Evolutionary conservation across 345 rosid species (phyloP).

Genomic region (Euphorbia peplus): DNA sequence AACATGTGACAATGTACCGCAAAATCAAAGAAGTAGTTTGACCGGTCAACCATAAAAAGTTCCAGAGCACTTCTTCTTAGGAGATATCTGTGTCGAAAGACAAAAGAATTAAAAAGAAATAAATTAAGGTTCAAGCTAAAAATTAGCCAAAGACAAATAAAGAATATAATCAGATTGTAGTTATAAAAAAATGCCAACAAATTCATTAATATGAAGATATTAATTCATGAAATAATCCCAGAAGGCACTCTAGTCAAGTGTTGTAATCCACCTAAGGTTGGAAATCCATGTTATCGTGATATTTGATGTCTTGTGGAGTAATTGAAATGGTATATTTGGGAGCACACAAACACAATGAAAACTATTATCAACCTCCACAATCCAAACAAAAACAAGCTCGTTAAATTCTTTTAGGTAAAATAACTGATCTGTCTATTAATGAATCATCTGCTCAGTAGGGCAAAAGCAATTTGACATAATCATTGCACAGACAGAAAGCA

Average conservation of each 20-base stretch:
- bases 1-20: conserved; percentile 52
- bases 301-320: not conserved
- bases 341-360: not conserved
- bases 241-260: not conserved
- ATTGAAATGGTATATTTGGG: not conserved
- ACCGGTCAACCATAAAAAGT: conserved; percentile 93
- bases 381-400: not conserved
- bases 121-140: not conserved
- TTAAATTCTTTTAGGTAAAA: too few species aligned
- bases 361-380: not conserved
- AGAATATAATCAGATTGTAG: not conserved
- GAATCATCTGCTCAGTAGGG: not conserved
- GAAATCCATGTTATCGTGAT: not conserved
- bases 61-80: conserved; percentile 96
- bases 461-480: not conserved
- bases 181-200: not conserved
- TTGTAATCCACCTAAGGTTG: not conserved
- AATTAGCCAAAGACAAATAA: not conserved
- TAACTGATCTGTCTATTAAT: not conserved
- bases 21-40: conserved; percentile 96
- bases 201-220: not conserved
- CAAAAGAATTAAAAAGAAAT: not conserved
- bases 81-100: conserved; percentile 55
- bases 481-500: not conserved
- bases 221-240: not conserved